Evolutionary conservation across 108 stramenopile species (phyloP), one percentile per base, ranked within the genome.

Genomic region (Nannochloropsis gaditana): DNA sequence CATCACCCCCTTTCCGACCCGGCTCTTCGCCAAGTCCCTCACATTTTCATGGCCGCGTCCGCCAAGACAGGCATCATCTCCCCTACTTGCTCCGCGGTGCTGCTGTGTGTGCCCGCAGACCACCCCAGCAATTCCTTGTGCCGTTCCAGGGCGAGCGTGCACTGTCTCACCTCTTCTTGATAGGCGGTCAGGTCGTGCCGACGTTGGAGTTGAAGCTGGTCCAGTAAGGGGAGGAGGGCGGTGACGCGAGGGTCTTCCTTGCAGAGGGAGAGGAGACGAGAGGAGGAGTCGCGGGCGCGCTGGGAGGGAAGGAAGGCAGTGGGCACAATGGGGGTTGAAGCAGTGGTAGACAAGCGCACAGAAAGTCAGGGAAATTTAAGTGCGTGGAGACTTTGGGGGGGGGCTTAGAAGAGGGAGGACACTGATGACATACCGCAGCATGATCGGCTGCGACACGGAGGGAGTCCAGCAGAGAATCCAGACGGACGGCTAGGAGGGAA

Each of bases 121-220:
- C 59, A 73, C n/a, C 19, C 59, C 59, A 73, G n/a, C 59, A 73
- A n/a, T n/a, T 73, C 59, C n/a, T 73, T 73, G 59, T 73, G 59
- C n/a, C 59, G 3, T n/a, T 73, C 59, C 59, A 73, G n/a, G 4
- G 59, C 59, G 2, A 73, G 19, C 15, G 59, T 73, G n/a, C 59
- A 73, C n/a, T 73, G 19, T 15, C n/a, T 15, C 8, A 73, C 59
- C 59, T 73, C 59, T 6, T 73, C 59, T 73, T 73, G 59, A n/a
- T 73, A 73, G 19, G 59, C 59, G 19, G 59, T n/a, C 8, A 73
- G 59, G 59, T 73, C 59, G n/a, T 73, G 59, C 8, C 59, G 59
- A n/a, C 59, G 59, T 73, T 73, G 59, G 15, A 73, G n/a, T 73
- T 73, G 19, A 15, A 73, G 59, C 59, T 73, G 19, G 19, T 73